Base-by-base conservation (phyloP, 2,329 filamentous ascomycete species). In the Acrodontium crateriforme region DNA sequence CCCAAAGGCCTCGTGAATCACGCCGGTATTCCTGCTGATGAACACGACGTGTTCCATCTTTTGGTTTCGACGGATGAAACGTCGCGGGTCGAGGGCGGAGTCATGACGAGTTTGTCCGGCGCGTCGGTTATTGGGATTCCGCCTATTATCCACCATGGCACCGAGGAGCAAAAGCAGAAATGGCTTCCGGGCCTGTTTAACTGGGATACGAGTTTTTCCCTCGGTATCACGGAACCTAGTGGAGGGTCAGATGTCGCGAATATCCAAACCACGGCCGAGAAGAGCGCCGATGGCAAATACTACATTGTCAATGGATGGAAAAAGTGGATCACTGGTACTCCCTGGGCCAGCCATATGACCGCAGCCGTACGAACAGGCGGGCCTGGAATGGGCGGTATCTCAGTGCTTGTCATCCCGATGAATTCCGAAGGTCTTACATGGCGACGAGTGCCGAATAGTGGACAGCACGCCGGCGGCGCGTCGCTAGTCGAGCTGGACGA, bases 271-370 rank as follows among this genome's bases (percentile, higher is more conserved):
- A 75, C 67, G 0, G 74, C 74, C 0, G 27, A 35, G n/a, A 45
- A 45, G 24, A 38, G 44, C 7, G 11, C 35, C 2, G 56, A 66
- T 19, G 66, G 63, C 0, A 54, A 59, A 18, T 47, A 56, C 26
- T 78, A 75, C 40, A 43, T 74, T 18, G 69, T 78, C n/a, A 75
- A 74, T 31, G 74, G 73, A 1, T 63, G 64, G 27, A 78, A 78
- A 58, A 50, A 50, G 34, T 50, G 47, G 47, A 77, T 78, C 38
- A 76, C 74, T 1, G 72, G 9, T 63, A 71, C 45, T 7, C 46
- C 45, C 3, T 50, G 45, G 45, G 47, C 47, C 13, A 48, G 43
- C 6, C 43, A 49, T 28, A 50, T 50, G 46, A 50, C 71, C 0
- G 69, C 71, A 9, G 73, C 71, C 2, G 70, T 74, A 4, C 59